Percentiles rank a stretch among this genome's conserved stretches.
phyloP scores from a whole-genome alignment of 495 filamentous ascomycete species.

The Hyaloscypha hepaticicola region DNA sequence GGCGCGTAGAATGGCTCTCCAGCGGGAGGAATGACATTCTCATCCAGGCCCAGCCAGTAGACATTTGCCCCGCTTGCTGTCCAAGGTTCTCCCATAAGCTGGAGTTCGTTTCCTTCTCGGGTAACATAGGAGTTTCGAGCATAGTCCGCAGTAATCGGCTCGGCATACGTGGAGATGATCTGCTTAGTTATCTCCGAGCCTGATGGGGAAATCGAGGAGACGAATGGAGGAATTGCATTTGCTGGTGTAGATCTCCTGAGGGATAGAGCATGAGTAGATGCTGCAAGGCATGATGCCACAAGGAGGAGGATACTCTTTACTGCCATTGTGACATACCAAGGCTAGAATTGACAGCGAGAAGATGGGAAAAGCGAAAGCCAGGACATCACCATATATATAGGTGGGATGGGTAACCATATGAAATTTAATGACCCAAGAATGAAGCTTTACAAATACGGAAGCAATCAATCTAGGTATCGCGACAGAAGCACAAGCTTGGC shows the following conservation, averaged over 20 bases:
- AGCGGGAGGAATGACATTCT: constrained; percentile 52
- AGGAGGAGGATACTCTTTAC: constrained; percentile 19
- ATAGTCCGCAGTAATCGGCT: constrained; percentile 17
- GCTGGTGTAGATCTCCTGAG: constrained; percentile 18
- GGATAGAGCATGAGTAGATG: constrained; percentile 9
- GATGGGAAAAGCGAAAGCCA: background rate
- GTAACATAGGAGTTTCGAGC: constrained; percentile 34
- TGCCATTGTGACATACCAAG: constrained; percentile 11
- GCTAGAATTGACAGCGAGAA: background rate
- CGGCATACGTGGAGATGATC: constrained; percentile 15
- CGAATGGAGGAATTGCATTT: background rate
- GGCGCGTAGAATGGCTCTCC: constrained; percentile 50
- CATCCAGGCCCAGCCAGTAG: constrained; percentile 58
- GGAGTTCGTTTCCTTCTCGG: constrained; percentile 42
- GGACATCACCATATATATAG: background rate
- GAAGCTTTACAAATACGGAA: too few relatives aligned
- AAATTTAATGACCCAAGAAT: too few relatives aligned
- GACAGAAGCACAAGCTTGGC: background rate
- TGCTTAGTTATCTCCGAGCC: constrained; percentile 12
- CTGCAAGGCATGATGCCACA: constrained; percentile 19
- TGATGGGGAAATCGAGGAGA: constrained; percentile 12
- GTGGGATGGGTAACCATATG: too few relatives aligned
- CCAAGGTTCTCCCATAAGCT: constrained; percentile 45
- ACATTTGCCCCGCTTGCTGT: constrained; percentile 53
- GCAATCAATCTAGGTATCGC: background rate